A percentile compares a stretch with the other conserved stretches of the same genome.
Evolutionary conservation across 2,329 filamentous ascomycete species (phyloP).

Genomic region (Colletotrichum chlorophyti): DNA sequence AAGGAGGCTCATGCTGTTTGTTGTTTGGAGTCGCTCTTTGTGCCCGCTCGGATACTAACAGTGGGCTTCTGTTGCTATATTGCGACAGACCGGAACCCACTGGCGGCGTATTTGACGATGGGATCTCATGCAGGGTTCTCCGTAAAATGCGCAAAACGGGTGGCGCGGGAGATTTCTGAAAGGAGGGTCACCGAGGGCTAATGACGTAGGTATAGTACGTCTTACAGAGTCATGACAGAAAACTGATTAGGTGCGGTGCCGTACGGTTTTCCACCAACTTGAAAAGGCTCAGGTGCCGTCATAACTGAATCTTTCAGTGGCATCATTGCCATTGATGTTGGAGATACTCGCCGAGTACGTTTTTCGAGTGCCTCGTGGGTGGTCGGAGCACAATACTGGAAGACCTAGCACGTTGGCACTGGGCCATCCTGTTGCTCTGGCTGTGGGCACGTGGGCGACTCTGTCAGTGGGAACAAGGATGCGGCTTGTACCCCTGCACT

Average conservation of each 20-base stretch:
- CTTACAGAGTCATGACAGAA: too few relatives aligned
- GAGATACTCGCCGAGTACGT: too few relatives aligned
- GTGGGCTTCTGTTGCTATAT: background rate
- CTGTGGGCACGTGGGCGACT: constrained; percentile 9
- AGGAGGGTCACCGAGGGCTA: constrained; percentile 1
- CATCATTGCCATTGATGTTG: too few relatives aligned
- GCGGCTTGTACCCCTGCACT: constrained; percentile 1
- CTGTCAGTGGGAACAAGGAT: background rate
- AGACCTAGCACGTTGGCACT: too few relatives aligned
- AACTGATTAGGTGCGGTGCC: background rate
- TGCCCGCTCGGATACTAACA: too few relatives aligned
- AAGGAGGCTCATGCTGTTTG: background rate
- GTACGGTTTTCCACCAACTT: too few relatives aligned
- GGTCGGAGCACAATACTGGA: too few relatives aligned
- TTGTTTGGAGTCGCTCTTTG: background rate
- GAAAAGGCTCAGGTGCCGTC: too few relatives aligned
- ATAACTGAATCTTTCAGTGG: too few relatives aligned
- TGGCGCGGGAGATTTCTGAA: constrained; percentile 8
- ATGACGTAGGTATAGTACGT: too few relatives aligned
- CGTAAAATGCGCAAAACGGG: background rate
- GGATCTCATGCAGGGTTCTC: background rate
- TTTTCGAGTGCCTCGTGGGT: too few relatives aligned
- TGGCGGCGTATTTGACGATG: background rate
- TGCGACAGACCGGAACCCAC: constrained; percentile 1
- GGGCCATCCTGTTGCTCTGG: too few relatives aligned